Evolutionary conservation across 2,329 filamentous ascomycete species (phyloP).

Genomic region (Achaetomium macrosporum): DNA sequence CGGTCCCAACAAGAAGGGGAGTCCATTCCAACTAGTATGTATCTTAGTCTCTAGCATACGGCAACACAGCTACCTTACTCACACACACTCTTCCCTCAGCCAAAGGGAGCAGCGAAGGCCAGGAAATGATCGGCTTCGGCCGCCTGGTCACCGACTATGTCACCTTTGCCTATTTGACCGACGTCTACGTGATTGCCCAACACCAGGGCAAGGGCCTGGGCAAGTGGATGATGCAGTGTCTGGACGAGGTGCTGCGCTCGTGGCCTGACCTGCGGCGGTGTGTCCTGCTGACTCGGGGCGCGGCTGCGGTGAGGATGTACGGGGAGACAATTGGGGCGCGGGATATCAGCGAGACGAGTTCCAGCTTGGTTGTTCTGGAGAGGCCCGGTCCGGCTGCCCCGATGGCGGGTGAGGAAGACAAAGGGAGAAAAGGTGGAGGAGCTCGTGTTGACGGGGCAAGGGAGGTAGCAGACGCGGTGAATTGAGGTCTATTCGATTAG

Average conservation of each 20-base stretch:
- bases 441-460: not conserved
- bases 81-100: not conserved
- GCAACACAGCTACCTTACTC: not conserved
- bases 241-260: constrained; percentile 49
- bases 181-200: constrained; percentile 58
- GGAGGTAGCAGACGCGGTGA: not conserved
- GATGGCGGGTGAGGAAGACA: not conserved
- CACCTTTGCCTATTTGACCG: constrained; percentile 63
- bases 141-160: constrained; percentile 58
- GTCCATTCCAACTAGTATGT: not conserved
- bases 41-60: too few species aligned
- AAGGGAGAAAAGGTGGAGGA: not conserved
- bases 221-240: constrained; percentile 56
- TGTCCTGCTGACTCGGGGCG: constrained; percentile 46
- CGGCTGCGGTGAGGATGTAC: constrained; percentile 39
- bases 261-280: constrained; percentile 56
- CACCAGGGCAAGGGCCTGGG: constrained; percentile 59
- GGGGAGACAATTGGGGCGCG: constrained; percentile 41
- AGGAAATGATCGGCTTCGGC: constrained; percentile 13
- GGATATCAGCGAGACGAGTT: constrained; percentile 37
- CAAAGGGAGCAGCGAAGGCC: not conserved
- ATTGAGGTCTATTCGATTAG: not conserved
- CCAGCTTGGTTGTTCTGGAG: constrained; percentile 27
- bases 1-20: not conserved
- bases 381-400: not conserved